These are phyloP conservation scores for Scleromitrula shiraiana DNA, from an alignment of 2,329 filamentous ascomycete species.

Conservation along the genomic window DNA sequence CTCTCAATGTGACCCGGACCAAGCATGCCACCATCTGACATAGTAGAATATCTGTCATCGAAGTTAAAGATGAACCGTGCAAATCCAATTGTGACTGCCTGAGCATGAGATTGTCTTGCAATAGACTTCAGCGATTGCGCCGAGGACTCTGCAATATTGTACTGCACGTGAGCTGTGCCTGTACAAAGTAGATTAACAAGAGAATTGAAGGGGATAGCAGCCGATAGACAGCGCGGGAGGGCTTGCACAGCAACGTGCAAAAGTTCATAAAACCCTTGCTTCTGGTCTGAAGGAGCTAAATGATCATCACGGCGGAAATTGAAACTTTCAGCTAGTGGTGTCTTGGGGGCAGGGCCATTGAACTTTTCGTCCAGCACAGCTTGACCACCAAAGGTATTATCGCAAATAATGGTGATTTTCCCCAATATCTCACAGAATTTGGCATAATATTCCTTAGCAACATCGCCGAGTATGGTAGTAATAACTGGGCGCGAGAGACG, in stretches of 20 bases:
- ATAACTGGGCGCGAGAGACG: slow-evolving; percentile 57
- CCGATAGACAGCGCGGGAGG: slow-evolving; percentile 83
- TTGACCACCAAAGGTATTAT: slow-evolving; percentile 94
- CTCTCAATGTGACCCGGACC: slow-evolving; percentile 91
- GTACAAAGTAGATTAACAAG: slow-evolving; percentile 93
- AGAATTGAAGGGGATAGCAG: slow-evolving; percentile 85
- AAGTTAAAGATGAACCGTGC: slow-evolving; percentile 98
- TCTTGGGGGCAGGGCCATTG: slow-evolving; percentile 78
- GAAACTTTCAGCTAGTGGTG: slow-evolving; percentile 89
- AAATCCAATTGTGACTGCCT: slow-evolving; percentile 94
- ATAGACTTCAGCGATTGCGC: slow-evolving; percentile 92
- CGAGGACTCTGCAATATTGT: slow-evolving; percentile 85
- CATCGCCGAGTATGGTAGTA: slow-evolving; percentile 60
- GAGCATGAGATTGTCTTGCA: slow-evolving; percentile 82
- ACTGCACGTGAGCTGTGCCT: slow-evolving; percentile 89
- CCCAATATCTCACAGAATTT: slow-evolving; percentile 93
- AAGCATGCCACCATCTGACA: slow-evolving; percentile 96
- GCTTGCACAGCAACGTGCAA: slow-evolving; percentile 94
- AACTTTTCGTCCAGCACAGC: slow-evolving; percentile 95
- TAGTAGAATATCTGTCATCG: slow-evolving; percentile 92
- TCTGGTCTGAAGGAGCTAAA: slow-evolving; percentile 65
- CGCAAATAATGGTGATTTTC: slow-evolving; percentile 92
- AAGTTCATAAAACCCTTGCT: slow-evolving; percentile 91
- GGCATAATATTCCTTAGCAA: slow-evolving; percentile 75
- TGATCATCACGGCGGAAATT: slow-evolving; percentile 82